Evolutionary conservation across 768 basidiomycete species (phyloP).

Genomic region (Trametes meyenii): DNA sequence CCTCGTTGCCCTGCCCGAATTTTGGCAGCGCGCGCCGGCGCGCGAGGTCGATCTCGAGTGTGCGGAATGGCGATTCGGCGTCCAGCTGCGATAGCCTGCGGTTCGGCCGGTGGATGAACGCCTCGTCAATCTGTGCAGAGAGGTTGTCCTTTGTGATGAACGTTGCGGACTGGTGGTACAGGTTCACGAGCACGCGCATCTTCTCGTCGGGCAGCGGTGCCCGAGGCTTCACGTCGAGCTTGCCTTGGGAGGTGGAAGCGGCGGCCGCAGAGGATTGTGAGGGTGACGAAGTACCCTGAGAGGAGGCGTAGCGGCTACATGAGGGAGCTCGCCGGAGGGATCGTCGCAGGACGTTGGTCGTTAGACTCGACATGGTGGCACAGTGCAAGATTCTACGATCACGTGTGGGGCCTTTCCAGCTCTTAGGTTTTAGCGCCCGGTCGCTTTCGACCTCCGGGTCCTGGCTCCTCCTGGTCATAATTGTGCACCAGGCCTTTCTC

Average conservation of each 20-base stretch:
- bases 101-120: constrained; percentile 44
- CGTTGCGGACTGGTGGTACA: constrained; percentile 75
- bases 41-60: constrained; percentile 24
- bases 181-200: constrained; percentile 72
- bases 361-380: constrained; percentile 22
- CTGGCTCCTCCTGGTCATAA: neutral
- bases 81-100: neutral
- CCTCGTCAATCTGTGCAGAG: constrained; percentile 61
- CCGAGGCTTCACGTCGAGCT: constrained; percentile 12
- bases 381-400: constrained; percentile 20
- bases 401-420: constrained; percentile 5
- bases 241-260: constrained; percentile 3
- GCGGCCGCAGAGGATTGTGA: constrained; percentile 2
- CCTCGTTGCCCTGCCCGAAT: constrained; percentile 21
- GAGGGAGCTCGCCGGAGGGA: constrained; percentile 17
- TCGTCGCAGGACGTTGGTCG: constrained; percentile 15
- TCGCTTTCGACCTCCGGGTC: neutral
- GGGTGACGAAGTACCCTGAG: constrained; percentile 12
- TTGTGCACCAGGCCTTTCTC: too few species aligned
- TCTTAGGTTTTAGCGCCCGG: neutral
- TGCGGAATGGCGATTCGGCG: constrained; percentile 21
- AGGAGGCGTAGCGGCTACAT: constrained; percentile 25
- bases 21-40: constrained; percentile 20
- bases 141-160: constrained; percentile 78
- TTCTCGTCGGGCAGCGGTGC: constrained; percentile 51